Conservation (phyloP, 106 monocot species). For the Ottelia alismoides region DNA sequence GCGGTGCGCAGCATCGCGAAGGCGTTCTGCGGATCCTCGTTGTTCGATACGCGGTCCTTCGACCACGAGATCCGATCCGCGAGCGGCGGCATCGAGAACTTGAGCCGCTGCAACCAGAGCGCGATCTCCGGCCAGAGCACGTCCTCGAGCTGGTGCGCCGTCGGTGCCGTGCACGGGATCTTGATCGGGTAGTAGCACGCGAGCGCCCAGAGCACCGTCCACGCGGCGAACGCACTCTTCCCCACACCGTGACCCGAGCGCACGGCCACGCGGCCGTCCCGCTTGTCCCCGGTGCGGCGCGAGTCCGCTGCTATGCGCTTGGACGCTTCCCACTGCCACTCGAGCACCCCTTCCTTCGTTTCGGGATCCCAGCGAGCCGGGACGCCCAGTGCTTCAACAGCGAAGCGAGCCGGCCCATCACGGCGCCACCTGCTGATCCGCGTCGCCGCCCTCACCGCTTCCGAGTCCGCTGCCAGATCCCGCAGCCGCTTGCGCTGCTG, state of each 20-base stretch:
- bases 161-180: not conserved
- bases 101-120: not conserved
- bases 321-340: not conserved
- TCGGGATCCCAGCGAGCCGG: too few relatives aligned
- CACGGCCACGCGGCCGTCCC: not conserved
- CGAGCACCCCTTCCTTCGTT: too few relatives aligned
- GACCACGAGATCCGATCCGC: not conserved
- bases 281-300: too few relatives aligned
- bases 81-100: not conserved
- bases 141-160: not conserved
- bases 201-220: not conserved
- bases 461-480: too few relatives aligned
- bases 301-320: not conserved
- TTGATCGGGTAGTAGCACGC: not conserved
- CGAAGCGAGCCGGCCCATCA: not conserved
- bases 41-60: not conserved
- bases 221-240: not conserved
- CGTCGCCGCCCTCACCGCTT: too few relatives aligned
- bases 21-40: not conserved
- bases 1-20: not conserved
- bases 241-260: not conserved
- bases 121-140: not conserved
- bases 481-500: too few relatives aligned
- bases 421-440: not conserved
- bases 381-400: not conserved